Conservation (phyloP, 192 early-diverging fungal genomes). For the Coemansia sp. region DNA sequence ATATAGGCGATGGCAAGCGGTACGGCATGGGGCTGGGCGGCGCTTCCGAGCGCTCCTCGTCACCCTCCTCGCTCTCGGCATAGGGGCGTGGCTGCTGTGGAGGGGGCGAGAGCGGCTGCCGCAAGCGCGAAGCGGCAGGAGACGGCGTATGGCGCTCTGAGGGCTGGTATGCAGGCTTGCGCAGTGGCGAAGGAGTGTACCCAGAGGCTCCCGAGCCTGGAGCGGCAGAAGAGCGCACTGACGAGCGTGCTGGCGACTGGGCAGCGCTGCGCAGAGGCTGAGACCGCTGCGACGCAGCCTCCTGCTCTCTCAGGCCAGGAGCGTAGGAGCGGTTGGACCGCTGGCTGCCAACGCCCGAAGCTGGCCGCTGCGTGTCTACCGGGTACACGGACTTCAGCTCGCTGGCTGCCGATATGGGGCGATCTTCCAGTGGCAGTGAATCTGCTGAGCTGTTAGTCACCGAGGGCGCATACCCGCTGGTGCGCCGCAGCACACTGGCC, state of each 20-base stretch:
- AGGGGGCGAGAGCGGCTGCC: not conserved
- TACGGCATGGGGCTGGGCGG: constrained; percentile 37
- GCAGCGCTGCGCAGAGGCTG: constrained; percentile 13
- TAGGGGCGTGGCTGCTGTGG: constrained; percentile 7
- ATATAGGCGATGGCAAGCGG: constrained; percentile 42
- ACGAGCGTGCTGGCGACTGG: constrained; percentile 16
- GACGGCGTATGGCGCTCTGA: constrained; percentile 22
- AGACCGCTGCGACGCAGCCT: constrained; percentile 1
- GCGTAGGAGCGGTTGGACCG: constrained; percentile 10
- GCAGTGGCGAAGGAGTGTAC: constrained; percentile 34
- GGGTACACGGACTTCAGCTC: constrained; percentile 31
- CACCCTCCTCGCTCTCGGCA: constrained; percentile 7
- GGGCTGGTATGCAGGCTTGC: constrained; percentile 35
- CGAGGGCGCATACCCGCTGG: constrained; percentile 46
- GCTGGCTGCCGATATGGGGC: constrained; percentile 34
- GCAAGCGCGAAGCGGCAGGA: constrained; percentile 3
- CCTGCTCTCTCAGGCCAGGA: constrained; percentile 11
- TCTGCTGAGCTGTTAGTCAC: constrained; percentile 27
- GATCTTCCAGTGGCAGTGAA: constrained; percentile 18
- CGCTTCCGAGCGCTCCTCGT: constrained; percentile 9
- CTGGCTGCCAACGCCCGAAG: constrained; percentile 7
- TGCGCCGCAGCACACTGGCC: constrained; percentile 48
- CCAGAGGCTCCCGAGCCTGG: constrained; percentile 2
- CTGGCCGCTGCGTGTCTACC: constrained; percentile 20
- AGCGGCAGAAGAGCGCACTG: constrained; percentile 18